phyloP scores from a whole-genome alignment of 495 filamentous ascomycete species.

The Aspergillus sclerotioniger region DNA sequence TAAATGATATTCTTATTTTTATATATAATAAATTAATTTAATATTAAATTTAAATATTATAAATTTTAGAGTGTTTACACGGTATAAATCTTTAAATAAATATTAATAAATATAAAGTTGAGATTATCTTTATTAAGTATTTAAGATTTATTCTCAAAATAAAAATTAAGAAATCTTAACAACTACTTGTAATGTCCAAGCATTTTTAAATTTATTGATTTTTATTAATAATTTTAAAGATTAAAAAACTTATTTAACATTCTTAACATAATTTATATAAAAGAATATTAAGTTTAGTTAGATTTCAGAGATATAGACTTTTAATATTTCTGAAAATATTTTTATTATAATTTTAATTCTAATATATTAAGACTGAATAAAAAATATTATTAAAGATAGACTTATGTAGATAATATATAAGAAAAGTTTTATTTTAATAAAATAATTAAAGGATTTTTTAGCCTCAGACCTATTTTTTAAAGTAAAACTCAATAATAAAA shows the following conservation, averaged over 20 bases:
- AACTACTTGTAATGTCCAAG: too few species aligned
- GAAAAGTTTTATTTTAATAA: too few species aligned
- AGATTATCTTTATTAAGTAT: slow-evolving; percentile 6
- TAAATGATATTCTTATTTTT: too few species aligned
- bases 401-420: too few species aligned
- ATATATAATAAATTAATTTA: too few species aligned
- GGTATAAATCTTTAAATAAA: background rate
- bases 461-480: too few species aligned
- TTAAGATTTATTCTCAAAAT: slow-evolving; percentile 10
- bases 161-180: slow-evolving; percentile 3
- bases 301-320: background rate
- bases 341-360: background rate
- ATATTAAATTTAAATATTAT: too few species aligned
- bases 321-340: background rate
- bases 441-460: too few species aligned
- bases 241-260: slow-evolving; percentile 18
- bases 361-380: background rate
- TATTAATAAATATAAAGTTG: background rate
- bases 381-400: background rate
- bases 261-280: slow-evolving; percentile 11
- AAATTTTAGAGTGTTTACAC: too few species aligned
- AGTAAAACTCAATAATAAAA: too few species aligned
- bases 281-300: background rate
- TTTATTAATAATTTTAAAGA: slow-evolving; percentile 12
- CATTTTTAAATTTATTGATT: background rate